Evolutionary conservation across 306 rosid species (phyloP), one percentile per base, ranked within the genome.

Genomic region (Casuarina equisetifolia): DNA sequence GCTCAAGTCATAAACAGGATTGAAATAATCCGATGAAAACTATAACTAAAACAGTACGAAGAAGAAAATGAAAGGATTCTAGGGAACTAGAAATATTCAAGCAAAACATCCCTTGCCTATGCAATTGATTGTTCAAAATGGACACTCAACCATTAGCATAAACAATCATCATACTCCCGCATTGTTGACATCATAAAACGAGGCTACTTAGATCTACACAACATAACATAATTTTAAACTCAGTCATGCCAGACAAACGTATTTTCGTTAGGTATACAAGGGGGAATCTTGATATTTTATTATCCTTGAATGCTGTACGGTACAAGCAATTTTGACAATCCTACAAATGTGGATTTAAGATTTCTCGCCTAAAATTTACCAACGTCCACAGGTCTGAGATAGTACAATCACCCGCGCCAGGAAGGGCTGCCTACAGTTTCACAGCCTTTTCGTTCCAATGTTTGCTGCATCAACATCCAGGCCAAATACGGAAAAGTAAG

Each of bases 401-500:
- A 11, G 46, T 57, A 17, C 49, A 76, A 73, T 38, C 54, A 80
- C 59, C 81, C 77, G 10, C 59, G 43, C 53, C 32, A 57, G 74
- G 62, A 70, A 66, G 42, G 49, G n/a, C 71, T 8, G 71, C 50
- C 50, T 40, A 66, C 5, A 77, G 59, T 71, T 44, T 46, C n/a
- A 51, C 39, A 35, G 70, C 70, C 62, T 40, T 45, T 69, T 53
- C 55, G 62, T 44, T 19, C 69, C 67, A 72, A 69, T 61, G 79
- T 66, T 70, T 55, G 76, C 64, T 10, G 68, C 79, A 70, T 57
- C 73, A 70, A 48, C 72, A 66, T 19, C 64, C 78, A 58, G 77
- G 25, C 69, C 17, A 63, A 38, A 10, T 5, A 25, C 12, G 36
- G 69, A 32, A 63, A 38, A 35, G 69, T 36, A 39, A 63, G 69